Percentiles rank a stretch among this genome's conserved stretches.
Conservation (phyloP, 164 flowering plant species). For the Stephania yunnanensis region DNA sequence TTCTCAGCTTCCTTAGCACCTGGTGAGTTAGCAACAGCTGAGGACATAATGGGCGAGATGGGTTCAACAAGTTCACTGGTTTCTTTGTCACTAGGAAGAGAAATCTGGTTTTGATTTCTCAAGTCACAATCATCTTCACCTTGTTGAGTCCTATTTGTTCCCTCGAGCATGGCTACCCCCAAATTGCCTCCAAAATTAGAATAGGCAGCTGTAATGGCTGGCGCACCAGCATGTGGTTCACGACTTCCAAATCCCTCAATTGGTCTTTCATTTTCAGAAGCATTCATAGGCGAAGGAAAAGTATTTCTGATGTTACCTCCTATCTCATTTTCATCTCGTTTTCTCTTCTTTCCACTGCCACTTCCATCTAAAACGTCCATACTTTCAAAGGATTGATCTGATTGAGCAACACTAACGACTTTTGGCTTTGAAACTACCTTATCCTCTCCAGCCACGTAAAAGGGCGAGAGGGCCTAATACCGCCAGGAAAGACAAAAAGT, state of each 20-base stretch:
- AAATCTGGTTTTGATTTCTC: constrained; percentile 11
- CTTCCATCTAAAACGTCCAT: constrained; percentile 18
- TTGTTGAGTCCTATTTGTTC: constrained; percentile 11
- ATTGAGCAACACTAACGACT: constrained; percentile 22
- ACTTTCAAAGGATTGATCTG: constrained; percentile 25
- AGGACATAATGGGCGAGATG: constrained; percentile 7
- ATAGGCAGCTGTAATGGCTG: not conserved
- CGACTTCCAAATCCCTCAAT: constrained; percentile 8
- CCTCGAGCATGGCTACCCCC: constrained; percentile 13
- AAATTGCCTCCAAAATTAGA: constrained; percentile 6
- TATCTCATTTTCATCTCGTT: constrained; percentile 22
- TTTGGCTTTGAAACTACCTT: constrained; percentile 25
- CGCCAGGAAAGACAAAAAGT: constrained; percentile 75
- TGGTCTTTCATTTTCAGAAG: constrained; percentile 6
- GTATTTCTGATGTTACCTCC: constrained; percentile 2
- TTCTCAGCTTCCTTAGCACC: constrained; percentile 43
- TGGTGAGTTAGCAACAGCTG: constrained; percentile 19
- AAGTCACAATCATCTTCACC: constrained; percentile 19
- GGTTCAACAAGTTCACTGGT: constrained; percentile 14
- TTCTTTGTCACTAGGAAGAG: constrained; percentile 16
- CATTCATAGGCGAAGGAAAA: not conserved
- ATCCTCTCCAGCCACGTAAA: constrained; percentile 32
- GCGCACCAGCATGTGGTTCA: not conserved
- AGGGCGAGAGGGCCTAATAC: constrained; percentile 61
- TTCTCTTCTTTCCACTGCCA: constrained; percentile 36